phyloP scores from a whole-genome alignment of 2,329 filamentous ascomycete genomes.

The Septoria linicola region DNA sequence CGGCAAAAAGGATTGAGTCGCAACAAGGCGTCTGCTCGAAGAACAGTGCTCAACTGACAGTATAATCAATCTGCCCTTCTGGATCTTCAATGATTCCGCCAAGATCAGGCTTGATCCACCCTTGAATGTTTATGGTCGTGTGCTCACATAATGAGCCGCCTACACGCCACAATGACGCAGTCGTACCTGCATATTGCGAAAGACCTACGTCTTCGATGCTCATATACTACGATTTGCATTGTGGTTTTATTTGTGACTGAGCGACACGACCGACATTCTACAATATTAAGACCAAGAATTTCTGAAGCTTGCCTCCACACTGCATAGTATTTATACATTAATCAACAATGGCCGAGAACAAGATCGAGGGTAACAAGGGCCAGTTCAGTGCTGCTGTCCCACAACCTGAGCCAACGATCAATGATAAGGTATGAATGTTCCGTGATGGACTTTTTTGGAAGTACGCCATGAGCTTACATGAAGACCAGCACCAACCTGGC shows the following conservation, averaged over 20 bases:
- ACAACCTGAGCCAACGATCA: constrained; percentile 11
- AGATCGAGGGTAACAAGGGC: constrained; percentile 12
- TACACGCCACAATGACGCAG: constrained; percentile 10
- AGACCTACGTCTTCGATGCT: constrained; percentile 3
- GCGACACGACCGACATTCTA: too few relatives aligned
- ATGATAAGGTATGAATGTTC: constrained; percentile 4
- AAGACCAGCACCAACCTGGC: constrained; percentile 61
- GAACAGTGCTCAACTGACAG: too few relatives aligned
- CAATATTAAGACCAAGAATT: too few relatives aligned
- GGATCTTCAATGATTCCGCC: too few relatives aligned
- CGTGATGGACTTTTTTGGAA: background rate
- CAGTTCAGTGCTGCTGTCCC: constrained; percentile 11
- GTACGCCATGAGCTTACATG: background rate
- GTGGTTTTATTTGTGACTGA: too few relatives aligned
- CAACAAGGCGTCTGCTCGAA: too few relatives aligned
- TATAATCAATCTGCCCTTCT: too few relatives aligned
- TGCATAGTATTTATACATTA: too few relatives aligned
- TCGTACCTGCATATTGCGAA: constrained; percentile 11
- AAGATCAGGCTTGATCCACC: too few relatives aligned
- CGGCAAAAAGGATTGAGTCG: too few relatives aligned
- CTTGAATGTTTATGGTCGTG: too few relatives aligned
- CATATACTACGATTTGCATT: background rate
- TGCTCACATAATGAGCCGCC: constrained; percentile 10
- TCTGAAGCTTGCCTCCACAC: too few relatives aligned
- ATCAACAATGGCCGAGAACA: constrained; percentile 7